A percentile compares a stretch with the other conserved stretches of the same genome.
Conservation (phyloP, 441 rosid genomes). For the Jatropha podagrica region DNA sequence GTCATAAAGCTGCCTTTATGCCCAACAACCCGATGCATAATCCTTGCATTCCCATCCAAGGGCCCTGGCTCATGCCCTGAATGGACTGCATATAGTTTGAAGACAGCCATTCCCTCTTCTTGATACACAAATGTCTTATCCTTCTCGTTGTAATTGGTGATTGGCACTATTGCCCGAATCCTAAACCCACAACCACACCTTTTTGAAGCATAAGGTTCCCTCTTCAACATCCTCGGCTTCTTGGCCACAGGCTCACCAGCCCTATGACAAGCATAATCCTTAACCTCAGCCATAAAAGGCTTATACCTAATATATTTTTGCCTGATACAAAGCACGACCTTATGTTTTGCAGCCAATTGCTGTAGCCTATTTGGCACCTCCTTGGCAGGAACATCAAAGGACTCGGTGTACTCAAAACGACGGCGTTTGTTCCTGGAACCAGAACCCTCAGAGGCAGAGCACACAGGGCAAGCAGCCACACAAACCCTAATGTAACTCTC, state of each 20-base stretch:
- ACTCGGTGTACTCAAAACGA: slow-evolving; percentile 93
- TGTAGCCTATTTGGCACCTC: slow-evolving; percentile 85
- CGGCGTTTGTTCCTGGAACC: slow-evolving; percentile 77
- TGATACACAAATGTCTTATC: slow-evolving; percentile 91
- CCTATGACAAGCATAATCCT: slow-evolving; percentile 98
- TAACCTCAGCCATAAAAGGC: slow-evolving; percentile 99
- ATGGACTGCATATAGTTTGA: slow-evolving; percentile 93
- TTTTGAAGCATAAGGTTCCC: slow-evolving; percentile 97
- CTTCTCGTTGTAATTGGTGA: slow-evolving; percentile 90
- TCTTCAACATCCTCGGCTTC: slow-evolving; percentile 89
- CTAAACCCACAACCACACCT: slow-evolving; percentile 97
- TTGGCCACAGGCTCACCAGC: slow-evolving; percentile 92
- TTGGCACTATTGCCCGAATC: slow-evolving; percentile 95
- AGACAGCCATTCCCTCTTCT: slow-evolving; percentile 93
- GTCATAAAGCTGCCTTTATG: slow-evolving; percentile 66
- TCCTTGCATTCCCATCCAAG: slow-evolving; percentile 92
- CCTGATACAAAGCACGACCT: slow-evolving; percentile 96
- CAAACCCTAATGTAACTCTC: slow-evolving; percentile 99
- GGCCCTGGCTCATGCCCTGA: slow-evolving; percentile 98
- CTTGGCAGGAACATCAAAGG: slow-evolving; percentile 95
- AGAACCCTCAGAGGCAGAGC: slow-evolving; percentile 73
- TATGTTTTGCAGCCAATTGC: slow-evolving; percentile 90
- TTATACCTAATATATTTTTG: slow-evolving; percentile 96
- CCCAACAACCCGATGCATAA: slow-evolving; percentile 96
- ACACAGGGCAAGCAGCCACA: slow-evolving; percentile 79